Evolutionary conservation across 2,329 filamentous ascomycete genomes (phyloP).

Genomic region (Phialemoniopsis sp.): DNA sequence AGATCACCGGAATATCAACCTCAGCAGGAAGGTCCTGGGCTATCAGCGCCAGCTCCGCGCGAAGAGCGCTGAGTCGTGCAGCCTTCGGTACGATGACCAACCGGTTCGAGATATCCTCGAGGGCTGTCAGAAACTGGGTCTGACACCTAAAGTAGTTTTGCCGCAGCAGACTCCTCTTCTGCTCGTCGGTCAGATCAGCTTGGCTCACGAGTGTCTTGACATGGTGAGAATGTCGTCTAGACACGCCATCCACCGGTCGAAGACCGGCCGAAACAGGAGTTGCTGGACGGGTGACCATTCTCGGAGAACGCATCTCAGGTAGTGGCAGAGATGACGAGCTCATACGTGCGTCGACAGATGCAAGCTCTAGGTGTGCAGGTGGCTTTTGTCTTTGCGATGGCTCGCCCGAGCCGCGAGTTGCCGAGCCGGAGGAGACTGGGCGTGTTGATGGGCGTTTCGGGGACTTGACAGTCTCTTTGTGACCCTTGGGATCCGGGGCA

Average conservation of each 20-base stretch:
- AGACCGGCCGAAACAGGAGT: conserved; percentile 56
- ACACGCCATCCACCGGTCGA: conserved; percentile 42
- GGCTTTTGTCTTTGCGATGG: conserved; percentile 31
- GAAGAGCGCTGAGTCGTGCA: conserved; percentile 73
- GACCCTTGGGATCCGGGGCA: conserved; percentile 30
- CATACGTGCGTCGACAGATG: conserved; percentile 54
- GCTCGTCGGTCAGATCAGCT: conserved; percentile 56
- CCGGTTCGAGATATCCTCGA: conserved; percentile 83
- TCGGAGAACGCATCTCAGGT: conserved; percentile 55
- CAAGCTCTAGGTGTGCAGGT: conserved; percentile 47
- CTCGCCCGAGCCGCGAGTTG: conserved; percentile 19
- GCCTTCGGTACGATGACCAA: conserved; percentile 78
- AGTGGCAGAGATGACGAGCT: conserved; percentile 66
- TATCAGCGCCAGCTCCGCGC: conserved; percentile 77
- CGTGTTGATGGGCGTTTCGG: conserved; percentile 3
- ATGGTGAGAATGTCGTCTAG: conserved; percentile 58
- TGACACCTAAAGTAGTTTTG: conserved; percentile 82
- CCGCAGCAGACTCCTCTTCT: conserved; percentile 69
- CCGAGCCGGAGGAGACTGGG: conserved; percentile 13
- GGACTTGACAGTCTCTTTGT: not conserved
- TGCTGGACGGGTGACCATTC: conserved; percentile 44
- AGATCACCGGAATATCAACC: conserved; percentile 79
- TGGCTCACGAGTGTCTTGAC: conserved; percentile 53
- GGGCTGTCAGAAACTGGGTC: conserved; percentile 74
- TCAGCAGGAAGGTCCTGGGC: conserved; percentile 78